Conservation (phyloP, 139 green algal species). For the Chlorella sorokiniana region DNA sequence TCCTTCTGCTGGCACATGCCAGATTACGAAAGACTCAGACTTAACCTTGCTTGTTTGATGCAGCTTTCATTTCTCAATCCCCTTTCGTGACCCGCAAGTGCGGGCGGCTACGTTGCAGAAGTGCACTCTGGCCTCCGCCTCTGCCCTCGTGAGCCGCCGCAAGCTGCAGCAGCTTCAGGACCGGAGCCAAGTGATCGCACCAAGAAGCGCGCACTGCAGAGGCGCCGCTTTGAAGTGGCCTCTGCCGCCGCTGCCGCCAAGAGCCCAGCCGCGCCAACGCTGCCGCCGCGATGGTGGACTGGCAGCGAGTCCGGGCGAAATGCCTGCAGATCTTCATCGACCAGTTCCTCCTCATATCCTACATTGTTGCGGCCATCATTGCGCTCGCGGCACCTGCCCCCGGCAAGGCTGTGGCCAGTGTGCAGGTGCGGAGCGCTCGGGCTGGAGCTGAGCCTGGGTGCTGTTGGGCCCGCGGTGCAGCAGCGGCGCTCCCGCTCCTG, state of each 20-base stretch:
- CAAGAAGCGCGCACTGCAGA: too few relatives aligned
- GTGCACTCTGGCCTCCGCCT: too few relatives aligned
- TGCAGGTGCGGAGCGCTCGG: conserved; percentile 10
- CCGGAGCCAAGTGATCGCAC: too few relatives aligned
- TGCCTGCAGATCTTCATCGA: conserved; percentile 2
- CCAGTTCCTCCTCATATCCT: conserved; percentile 39
- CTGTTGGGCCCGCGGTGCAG: not conserved
- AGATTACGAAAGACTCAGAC: too few relatives aligned
- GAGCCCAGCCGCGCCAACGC: not conserved
- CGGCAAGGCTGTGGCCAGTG: conserved; percentile 8
- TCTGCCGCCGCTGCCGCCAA: not conserved
- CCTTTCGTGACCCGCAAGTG: too few relatives aligned
- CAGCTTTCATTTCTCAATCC: too few relatives aligned
- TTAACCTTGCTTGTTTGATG: too few relatives aligned
- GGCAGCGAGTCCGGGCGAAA: not conserved
- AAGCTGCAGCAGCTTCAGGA: too few relatives aligned
- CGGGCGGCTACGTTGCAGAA: too few relatives aligned
- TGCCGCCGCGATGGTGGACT: not conserved
- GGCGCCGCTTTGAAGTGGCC: not conserved
- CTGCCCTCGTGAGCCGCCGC: too few relatives aligned
- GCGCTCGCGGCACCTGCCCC: not conserved
- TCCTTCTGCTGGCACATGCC: too few relatives aligned
- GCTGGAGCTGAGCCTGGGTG: not conserved
- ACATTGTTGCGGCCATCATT: conserved; percentile 10
- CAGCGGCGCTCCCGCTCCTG: too few relatives aligned